These are phyloP conservation scores for Wickerhamiella domercqiae DNA, from an alignment of 805 yeast species.

Conservation along the genomic window DNA sequence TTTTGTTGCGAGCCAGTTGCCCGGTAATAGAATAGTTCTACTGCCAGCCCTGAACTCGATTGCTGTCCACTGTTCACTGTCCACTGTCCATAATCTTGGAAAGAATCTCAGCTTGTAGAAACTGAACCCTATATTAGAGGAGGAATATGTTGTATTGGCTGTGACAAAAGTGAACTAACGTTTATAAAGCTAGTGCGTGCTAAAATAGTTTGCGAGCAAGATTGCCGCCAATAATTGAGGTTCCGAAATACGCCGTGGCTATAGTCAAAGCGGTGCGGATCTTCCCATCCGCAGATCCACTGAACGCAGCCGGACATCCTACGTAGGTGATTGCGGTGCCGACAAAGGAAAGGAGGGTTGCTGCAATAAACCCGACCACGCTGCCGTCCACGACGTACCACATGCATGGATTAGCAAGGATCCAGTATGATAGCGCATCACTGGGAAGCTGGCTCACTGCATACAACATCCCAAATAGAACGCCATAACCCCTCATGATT, in stretches of 20 bases:
- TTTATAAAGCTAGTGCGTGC: no score
- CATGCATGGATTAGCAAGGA: slow-evolving; percentile 26
- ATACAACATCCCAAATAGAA: slow-evolving; percentile 26
- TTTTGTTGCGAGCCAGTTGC: no score
- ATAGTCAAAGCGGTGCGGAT: slow-evolving; percentile 5
- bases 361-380: slow-evolving; percentile 23
- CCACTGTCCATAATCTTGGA: no score
- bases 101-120: background rate
- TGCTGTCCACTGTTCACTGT: no score
- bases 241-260: slow-evolving; percentile 21
- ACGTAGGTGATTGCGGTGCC: slow-evolving; percentile 21
- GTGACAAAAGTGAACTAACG: no score
- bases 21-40: no score
- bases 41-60: no score
- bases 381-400: slow-evolving; percentile 28
- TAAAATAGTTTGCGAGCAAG: slow-evolving; percentile 20
- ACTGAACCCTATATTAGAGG: no score
- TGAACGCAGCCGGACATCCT: slow-evolving; percentile 5
- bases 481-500: slow-evolving; percentile 26
- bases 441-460: slow-evolving; percentile 25
- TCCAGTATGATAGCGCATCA: slow-evolving; percentile 25
- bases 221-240: slow-evolving; percentile 26
- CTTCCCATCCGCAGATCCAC: background rate
- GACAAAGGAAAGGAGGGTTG: slow-evolving; percentile 20
- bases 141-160: no score